Evolutionary conservation across 2,329 filamentous ascomycete genomes (phyloP).

Genomic region (Calonectria pteridis): DNA sequence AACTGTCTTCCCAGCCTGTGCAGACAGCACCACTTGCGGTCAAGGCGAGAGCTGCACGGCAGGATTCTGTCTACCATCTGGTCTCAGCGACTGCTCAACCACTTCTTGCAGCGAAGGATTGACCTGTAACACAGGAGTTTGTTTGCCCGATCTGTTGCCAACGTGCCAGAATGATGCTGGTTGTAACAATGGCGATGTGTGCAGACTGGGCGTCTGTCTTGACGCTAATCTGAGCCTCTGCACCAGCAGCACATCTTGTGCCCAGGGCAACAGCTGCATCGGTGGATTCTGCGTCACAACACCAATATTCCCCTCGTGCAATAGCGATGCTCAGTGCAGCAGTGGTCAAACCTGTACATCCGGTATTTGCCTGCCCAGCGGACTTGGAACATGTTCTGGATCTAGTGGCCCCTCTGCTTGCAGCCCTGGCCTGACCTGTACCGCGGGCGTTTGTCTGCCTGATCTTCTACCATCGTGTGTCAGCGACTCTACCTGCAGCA

Average conservation of each 20-base stretch:
- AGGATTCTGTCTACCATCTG: slow-evolving; percentile 6
- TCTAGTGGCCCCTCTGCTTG: background rate
- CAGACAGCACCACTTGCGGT: background rate
- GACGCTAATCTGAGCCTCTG: background rate
- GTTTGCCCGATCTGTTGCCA: background rate
- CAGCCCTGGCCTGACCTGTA: slow-evolving; percentile 1
- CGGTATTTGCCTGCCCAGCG: background rate
- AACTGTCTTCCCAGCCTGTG: background rate
- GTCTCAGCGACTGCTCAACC: background rate
- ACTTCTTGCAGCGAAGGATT: background rate
- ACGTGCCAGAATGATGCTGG: background rate
- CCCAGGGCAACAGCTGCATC: background rate
- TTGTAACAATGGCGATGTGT: background rate
- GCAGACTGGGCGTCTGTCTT: slow-evolving; percentile 5
- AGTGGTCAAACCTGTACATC: background rate
- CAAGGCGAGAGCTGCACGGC: slow-evolving; percentile 8
- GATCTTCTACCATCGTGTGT: slow-evolving; percentile 1
- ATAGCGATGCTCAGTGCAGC: background rate
- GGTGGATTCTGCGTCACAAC: slow-evolving; percentile 10
- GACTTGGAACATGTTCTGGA: background rate
- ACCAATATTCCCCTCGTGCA: background rate
- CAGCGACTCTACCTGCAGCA: background rate
- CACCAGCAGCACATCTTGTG: background rate
- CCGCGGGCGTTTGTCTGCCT: slow-evolving; percentile 13
- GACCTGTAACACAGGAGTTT: slow-evolving; percentile 3